Evolutionary conservation across 192 early-diverging fungal species (phyloP).

Genomic region (Piromyces sp.): DNA sequence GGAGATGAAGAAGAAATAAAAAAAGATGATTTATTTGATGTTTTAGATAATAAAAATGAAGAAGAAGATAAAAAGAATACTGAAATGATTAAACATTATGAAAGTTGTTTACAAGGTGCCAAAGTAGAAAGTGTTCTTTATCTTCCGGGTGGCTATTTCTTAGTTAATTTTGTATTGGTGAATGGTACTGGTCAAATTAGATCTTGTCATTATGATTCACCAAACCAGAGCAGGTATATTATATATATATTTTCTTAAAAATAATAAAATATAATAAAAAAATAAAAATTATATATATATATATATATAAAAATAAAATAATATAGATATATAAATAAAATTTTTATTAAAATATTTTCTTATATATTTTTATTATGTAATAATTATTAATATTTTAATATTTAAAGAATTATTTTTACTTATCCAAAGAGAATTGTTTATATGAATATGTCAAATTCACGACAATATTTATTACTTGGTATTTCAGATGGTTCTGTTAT

Average conservation of each 20-base stretch:
- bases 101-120: constrained; percentile 10
- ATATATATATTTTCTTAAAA: not conserved
- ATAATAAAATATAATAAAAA: too few species aligned
- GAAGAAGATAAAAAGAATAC: constrained; percentile 1
- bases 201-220: constrained; percentile 17
- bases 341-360: too few species aligned
- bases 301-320: not conserved
- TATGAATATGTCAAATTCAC: not conserved
- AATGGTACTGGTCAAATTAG: constrained; percentile 27
- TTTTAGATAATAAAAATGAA: constrained; percentile 3
- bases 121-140: constrained; percentile 7
- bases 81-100: constrained; percentile 14
- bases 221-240: constrained; percentile 25
- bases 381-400: too few species aligned
- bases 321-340: too few species aligned
- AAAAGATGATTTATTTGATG: constrained; percentile 5
- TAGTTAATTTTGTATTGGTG: constrained; percentile 24
- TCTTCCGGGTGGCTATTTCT: constrained; percentile 31
- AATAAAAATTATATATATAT: too few species aligned
- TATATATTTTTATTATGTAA: not conserved
- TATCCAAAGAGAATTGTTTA: not conserved
- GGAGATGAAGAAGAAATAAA: constrained; percentile 9
- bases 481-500: not conserved
- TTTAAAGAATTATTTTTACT: not conserved
- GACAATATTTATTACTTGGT: not conserved